A percentile compares a stretch with the other conserved stretches of the same genome.
These are phyloP conservation scores for Ceratobasidium sp. DNA, from an alignment of 1,284 basidiomycete species.

Conservation along the genomic window DNA sequence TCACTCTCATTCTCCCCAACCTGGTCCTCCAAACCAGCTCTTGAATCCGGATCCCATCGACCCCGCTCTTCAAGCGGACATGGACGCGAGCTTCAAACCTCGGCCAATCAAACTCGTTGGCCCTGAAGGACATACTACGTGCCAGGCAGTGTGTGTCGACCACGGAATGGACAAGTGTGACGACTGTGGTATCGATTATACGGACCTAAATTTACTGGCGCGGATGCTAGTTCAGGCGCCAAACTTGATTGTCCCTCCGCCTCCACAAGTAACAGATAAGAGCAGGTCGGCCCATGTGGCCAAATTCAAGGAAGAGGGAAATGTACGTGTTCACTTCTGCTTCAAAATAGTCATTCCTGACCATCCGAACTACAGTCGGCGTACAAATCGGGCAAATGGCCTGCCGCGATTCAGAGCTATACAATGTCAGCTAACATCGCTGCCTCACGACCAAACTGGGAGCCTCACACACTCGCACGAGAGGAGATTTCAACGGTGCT, in stretches of 20 bases:
- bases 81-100: conserved; percentile 77
- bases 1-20: conserved; percentile 49
- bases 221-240: conserved; percentile 78
- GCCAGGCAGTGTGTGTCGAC: conserved; percentile 66
- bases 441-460: conserved; percentile 89
- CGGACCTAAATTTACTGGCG: conserved; percentile 75
- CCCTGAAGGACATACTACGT: conserved; percentile 59
- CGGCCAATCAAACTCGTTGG: conserved; percentile 68
- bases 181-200: conserved; percentile 78
- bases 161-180: conserved; percentile 80
- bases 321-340: conserved; percentile 65
- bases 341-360: conserved; percentile 28
- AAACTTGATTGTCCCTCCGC: conserved; percentile 79
- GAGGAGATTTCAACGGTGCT: conserved; percentile 92
- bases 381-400: conserved; percentile 81
- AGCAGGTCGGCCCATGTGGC: conserved; percentile 80
- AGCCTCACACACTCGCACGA: conserved; percentile 81
- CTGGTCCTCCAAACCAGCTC: conserved; percentile 56
- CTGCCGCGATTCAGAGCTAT: conserved; percentile 86
- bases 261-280: conserved; percentile 80
- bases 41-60: conserved; percentile 67
- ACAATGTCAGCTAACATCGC: conserved; percentile 87
- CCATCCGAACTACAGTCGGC: conserved; percentile 64
- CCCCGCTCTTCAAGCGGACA: conserved; percentile 76
- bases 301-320: conserved; percentile 89